Evolutionary conservation across 441 rosid genomes (phyloP), one percentile per base, ranked within the genome.

Genomic region (Corymbia calophylla): DNA sequence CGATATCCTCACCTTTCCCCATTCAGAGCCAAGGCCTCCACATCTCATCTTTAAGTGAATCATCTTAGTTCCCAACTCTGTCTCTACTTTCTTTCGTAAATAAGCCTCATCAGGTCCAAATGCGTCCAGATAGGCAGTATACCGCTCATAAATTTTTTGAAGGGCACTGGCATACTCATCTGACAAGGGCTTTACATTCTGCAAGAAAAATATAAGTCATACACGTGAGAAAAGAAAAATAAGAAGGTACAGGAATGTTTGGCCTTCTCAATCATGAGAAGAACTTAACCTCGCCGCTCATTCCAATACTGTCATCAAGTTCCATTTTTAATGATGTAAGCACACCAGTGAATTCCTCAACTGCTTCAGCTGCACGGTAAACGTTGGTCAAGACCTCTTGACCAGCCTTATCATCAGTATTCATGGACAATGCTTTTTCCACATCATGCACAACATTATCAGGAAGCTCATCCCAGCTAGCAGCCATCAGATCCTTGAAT

Each of bases 1-100:
- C 82, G 60, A 49, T 60, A 85, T 35, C 39, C 80, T 64, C 94
- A 98, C 99, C 98, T 98, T 96, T 90, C 99, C 98, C 99, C 99
- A 98, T 91, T 95, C 96, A 14, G 99, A 91, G 90, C 93, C 96
- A 90, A 97, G 98, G 87, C 97, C 97, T 27, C 97, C 91, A 91
- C 98, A 96, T 92, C 99, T 95, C 99, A 97, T 98, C 97, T 98
- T 98, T 92, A 98, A 91, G 96, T 94, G 95, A 91, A 98, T 97
- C 99, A 98, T 96, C 94, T 94, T 97, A 55, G 99, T 94, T 64
- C 99, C 99, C 94, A 98, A 93, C 91, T 98, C 99, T 47, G 90
- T 95, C 97, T 96, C 99, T 48, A 96, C 98, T 92, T 98, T 98
- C 95, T 98, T 98, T 91, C 93, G 92, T 93, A 96, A 92, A 91